Evolutionary conservation across 257 asterid species (phyloP).

Genomic region (Gynochthodes officinalis): DNA sequence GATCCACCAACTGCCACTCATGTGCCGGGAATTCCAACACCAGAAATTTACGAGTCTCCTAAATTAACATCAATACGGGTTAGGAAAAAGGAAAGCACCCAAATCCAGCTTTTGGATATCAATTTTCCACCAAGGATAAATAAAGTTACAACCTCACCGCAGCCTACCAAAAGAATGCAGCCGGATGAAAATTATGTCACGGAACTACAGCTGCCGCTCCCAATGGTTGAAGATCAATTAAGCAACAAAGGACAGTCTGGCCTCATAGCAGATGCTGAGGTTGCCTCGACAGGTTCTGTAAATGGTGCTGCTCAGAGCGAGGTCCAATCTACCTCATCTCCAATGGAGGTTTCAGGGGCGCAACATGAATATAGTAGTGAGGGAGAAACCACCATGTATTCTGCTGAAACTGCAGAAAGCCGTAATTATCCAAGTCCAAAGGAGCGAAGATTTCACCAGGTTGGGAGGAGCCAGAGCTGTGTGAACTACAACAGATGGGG

Average conservation of each 20-base stretch:
- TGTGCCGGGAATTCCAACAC: constrained; percentile 65
- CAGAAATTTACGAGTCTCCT: constrained; percentile 76
- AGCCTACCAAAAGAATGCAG: constrained; percentile 31
- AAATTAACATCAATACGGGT: constrained; percentile 49
- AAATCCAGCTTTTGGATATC: constrained; percentile 77
- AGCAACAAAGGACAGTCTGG: constrained; percentile 30
- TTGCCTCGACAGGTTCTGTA: constrained; percentile 72
- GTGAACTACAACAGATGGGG: constrained; percentile 82
- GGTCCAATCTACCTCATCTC: constrained; percentile 61
- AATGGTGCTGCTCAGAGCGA: constrained; percentile 71
- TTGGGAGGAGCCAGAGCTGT: constrained; percentile 94
- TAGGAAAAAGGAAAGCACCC: constrained; percentile 49
- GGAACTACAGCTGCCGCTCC: constrained; percentile 21
- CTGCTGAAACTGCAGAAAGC: constrained; percentile 99
- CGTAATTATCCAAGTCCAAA: constrained; percentile 75
- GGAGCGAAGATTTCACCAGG: constrained; percentile 53
- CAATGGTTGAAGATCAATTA: constrained; percentile 25
- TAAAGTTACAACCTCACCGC: constrained; percentile 41
- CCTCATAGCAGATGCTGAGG: constrained; percentile 50
- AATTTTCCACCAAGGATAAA: constrained; percentile 75
- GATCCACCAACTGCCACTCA: constrained; percentile 44
- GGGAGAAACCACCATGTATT: constrained; percentile 97
- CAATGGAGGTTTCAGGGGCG: constrained; percentile 36
- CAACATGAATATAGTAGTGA: constrained; percentile 74
- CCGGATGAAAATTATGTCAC: constrained; percentile 43